Evolutionary conservation across 495 filamentous ascomycete species (phyloP), one percentile per base, ranked within the genome.

Genomic region (Xylaria intraflava): DNA sequence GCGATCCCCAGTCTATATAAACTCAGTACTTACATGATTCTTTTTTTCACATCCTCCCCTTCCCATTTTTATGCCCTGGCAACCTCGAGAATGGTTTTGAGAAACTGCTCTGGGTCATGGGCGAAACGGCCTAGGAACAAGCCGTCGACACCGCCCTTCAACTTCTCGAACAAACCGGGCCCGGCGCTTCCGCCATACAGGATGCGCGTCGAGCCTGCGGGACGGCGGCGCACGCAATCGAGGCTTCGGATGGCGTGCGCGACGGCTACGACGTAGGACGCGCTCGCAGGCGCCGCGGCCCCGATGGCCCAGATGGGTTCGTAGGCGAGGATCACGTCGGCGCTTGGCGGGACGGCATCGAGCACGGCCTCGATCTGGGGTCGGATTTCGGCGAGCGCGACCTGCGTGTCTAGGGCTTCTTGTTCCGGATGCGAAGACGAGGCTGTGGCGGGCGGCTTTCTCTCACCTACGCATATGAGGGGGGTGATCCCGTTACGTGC

Each of bases 241-340:
- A 80, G 65, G 2, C 61, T 59, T 33, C 83, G 73, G 38, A 94
- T 71, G 6, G 76, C 76, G 57, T 75, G 72, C 42, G 86, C 81
- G n/a, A 91, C 88, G 30, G 72, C 77, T 3, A 79, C 73, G 3
- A 95, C 87, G 68, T 93, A 83, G 51, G 85, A 82, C 24, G 80
- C 77, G 8, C 72, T 71, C 3, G 89, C 89, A n/a, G 89, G 88
- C 58, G 82, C 74, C 0, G 72, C 70, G 24, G 86, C 78, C 2
- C 89, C 89, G 68, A 94, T 94, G 0, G 88, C 89, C 89, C 89
- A 94, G 1, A 92, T 87, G 10, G 89, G 89, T 72, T 95, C 89
- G 65, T 95, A 95, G 3, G 88, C 89, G 35, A 93, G 76, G 12
- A 91, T 82, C 17, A 92, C 78, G n/a, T 89, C 81, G 1, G 77